A percentile compares a stretch with the other conserved stretches of the same genome.
These are phyloP conservation scores for Entomortierella beljakovae DNA, from an alignment of 192 early-diverging fungal species.

Conservation along the genomic window DNA sequence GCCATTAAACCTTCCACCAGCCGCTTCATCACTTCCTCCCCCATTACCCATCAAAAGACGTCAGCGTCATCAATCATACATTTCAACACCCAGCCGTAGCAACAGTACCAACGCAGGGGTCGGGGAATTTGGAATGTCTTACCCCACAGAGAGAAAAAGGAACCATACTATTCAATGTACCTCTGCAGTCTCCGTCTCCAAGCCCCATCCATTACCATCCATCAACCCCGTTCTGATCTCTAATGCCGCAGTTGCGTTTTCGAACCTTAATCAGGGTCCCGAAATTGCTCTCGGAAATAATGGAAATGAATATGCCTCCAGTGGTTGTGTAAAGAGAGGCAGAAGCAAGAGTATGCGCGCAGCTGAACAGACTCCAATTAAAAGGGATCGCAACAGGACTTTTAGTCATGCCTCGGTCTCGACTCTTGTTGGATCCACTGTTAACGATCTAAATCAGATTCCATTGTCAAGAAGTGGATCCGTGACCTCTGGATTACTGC, in stretches of 20 bases:
- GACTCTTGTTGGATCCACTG: conserved; percentile 3
- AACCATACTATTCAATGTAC: not conserved
- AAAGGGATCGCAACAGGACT: conserved; percentile 1
- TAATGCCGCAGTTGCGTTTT: conserved; percentile 31
- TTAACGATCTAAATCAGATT: conserved; percentile 1
- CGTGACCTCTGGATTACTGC: not conserved
- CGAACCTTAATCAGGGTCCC: conserved; percentile 9
- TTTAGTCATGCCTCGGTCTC: conserved; percentile 4
- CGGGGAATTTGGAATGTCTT: not conserved
- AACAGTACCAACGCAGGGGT: not conserved
- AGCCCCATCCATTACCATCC: not conserved
- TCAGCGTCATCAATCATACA: conserved; percentile 18
- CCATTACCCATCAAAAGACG: conserved; percentile 1
- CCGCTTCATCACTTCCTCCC: not conserved
- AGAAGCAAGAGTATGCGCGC: not conserved
- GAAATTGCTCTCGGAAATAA: not conserved
- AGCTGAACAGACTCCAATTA: not conserved
- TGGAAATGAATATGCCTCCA: not conserved
- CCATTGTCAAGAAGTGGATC: conserved; percentile 19
- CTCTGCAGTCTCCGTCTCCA: not conserved
- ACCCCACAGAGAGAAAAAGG: conserved; percentile 1
- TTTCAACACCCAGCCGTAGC: not conserved
- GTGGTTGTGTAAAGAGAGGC: not conserved
- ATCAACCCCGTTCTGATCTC: conserved; percentile 35
- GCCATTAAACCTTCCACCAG: conserved; percentile 20